Evolutionary conservation across 2,329 filamentous ascomycete genomes (phyloP).

Genomic region (Cladorrhinum sp.): DNA sequence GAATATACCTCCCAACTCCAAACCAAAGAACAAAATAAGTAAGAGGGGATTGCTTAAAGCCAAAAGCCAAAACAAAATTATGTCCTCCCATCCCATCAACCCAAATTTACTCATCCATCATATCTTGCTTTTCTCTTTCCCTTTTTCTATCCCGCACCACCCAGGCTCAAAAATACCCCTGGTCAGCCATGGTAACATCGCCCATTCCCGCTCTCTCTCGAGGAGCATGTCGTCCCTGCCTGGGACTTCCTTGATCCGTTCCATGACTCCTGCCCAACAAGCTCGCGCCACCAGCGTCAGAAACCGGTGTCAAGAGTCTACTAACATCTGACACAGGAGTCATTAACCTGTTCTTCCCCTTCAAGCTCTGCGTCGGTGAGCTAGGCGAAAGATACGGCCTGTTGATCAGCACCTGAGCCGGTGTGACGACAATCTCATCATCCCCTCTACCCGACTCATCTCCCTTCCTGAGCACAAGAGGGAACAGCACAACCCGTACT

Average conservation of each 20-base stretch:
- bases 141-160: not conserved
- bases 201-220: constrained; percentile 25
- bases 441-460: constrained; percentile 84
- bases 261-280: constrained; percentile 27
- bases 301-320: constrained; percentile 39
- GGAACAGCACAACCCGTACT: constrained; percentile 91
- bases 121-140: not conserved
- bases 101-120: not conserved
- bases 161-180: constrained; percentile 16
- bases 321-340: constrained; percentile 38
- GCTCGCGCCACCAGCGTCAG: constrained; percentile 48
- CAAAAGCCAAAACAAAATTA: not conserved
- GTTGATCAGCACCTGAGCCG: constrained; percentile 87
- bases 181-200: constrained; percentile 35
- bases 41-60: not conserved
- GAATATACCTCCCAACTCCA: not conserved
- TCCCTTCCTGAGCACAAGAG: constrained; percentile 92
- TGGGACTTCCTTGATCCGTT: constrained; percentile 8
- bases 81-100: not conserved
- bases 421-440: constrained; percentile 92
- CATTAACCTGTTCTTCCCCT: constrained; percentile 34
- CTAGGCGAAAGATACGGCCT: constrained; percentile 35
- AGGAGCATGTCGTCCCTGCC: not conserved
- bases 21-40: not conserved
- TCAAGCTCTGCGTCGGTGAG: constrained; percentile 1